Evolutionary conservation across 768 basidiomycete genomes (phyloP).

Genomic region (Phylloporus sp.): DNA sequence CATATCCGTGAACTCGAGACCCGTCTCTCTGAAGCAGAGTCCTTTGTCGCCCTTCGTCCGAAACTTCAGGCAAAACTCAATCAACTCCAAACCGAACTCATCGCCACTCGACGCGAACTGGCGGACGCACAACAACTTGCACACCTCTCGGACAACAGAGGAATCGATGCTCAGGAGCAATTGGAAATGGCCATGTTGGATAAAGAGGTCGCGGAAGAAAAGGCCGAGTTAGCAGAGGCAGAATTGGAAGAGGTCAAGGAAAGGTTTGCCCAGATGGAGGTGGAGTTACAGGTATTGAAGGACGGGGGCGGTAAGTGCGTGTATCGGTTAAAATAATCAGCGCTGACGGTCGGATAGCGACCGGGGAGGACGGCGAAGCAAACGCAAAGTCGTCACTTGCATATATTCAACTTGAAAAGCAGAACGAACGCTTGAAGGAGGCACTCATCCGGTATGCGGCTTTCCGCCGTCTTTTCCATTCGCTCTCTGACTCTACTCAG

Average conservation of each 20-base stretch:
- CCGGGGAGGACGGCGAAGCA: constrained; percentile 28
- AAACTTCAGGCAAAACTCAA: constrained; percentile 88
- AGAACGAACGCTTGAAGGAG: constrained; percentile 93
- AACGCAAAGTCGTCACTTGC: constrained; percentile 55
- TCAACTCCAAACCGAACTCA: constrained; percentile 74
- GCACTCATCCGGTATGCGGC: constrained; percentile 70
- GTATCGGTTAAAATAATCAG: not conserved
- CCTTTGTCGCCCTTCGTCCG: constrained; percentile 77
- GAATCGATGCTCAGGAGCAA: constrained; percentile 81
- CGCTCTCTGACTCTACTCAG: constrained; percentile 34
- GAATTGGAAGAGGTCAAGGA: constrained; percentile 81
- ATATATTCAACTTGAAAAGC: constrained; percentile 88
- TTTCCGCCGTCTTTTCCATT: not conserved
- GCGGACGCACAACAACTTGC: constrained; percentile 74
- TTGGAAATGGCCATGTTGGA: constrained; percentile 94
- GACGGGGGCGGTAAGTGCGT: constrained; percentile 40
- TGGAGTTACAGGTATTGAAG: constrained; percentile 77
- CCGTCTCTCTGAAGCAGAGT: constrained; percentile 78
- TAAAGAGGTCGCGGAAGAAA: constrained; percentile 95
- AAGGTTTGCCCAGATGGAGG: constrained; percentile 68
- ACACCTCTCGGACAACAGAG: constrained; percentile 60
- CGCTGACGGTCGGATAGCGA: constrained; percentile 13
- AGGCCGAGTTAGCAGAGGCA: constrained; percentile 70
- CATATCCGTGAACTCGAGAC: constrained; percentile 80
- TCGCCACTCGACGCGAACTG: constrained; percentile 66